Base-by-base conservation (phyloP, 1,139 yeast genomes). In the Lodderomyces elongisporus region DNA sequence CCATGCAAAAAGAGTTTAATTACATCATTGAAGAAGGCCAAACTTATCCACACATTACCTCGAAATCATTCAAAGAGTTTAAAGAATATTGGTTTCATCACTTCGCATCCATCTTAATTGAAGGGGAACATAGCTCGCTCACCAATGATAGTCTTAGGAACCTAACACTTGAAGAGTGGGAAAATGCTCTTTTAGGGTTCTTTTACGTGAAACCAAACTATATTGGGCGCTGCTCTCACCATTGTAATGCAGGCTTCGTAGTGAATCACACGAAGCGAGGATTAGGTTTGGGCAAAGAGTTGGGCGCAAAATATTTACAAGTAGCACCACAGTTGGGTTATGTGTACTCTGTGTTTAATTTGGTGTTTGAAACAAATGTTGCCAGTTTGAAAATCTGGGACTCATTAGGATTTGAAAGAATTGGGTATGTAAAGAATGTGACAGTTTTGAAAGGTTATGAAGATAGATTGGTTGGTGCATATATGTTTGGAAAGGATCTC, bases 171-270 rank as follows among this genome's bases (percentile, higher is more conserved):
- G 45, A 41, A 21, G 34, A 40, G 18, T 77, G 80, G 77, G 54
- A 57, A 6, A 44, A 58, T 0, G 41, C 45, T 4, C 72, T 74
- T 42, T 53, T 84, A 27, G 95, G 94, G 1, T 72, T 80, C 3
- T 82, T 79, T 53, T 83, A 79, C 54, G 66, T 85, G 43, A 82
- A 79, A 48, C 93, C 95, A 25, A 85, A 85, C 54, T 85, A 85
- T 51, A 56, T 65, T 2, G 93, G 91, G 3, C 66, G 93, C 35
- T 78, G 87, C 41, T 76, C 88, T 0, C 94, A 85, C 47, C 79
- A 71, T 13, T 83, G 94, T 49, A 85, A 85, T 51, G 94, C 78
- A 1, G 93, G 91, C 0, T 85, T 85, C 48, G 53, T 82, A 4
- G 91, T 85, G 3, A 73, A 70, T 40, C 64, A 66, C 14, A 38